These are phyloP conservation scores for Parastagonospora nodorum DNA, from an alignment of 2,329 filamentous ascomycete species.

Conservation along the genomic window DNA sequence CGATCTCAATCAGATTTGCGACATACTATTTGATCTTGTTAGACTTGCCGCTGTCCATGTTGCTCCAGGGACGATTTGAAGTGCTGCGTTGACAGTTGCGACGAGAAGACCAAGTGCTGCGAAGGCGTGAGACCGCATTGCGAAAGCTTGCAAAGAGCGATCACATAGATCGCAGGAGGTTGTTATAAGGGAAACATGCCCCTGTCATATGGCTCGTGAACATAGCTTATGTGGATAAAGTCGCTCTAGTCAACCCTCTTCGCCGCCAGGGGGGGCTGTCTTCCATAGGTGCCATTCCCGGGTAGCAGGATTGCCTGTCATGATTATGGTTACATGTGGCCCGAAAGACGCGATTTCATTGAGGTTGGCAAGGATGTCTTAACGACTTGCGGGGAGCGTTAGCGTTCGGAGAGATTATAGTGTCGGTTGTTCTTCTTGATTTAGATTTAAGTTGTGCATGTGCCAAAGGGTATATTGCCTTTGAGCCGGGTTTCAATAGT, in stretches of 20 bases:
- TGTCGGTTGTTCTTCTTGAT: constrained; percentile 14
- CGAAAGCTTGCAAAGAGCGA: constrained; percentile 1
- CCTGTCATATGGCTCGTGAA: constrained; percentile 2
- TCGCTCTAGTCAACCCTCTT: not conserved
- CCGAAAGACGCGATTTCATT: constrained; percentile 10
- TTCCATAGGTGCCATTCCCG: constrained; percentile 9
- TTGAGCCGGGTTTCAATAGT: constrained; percentile 6
- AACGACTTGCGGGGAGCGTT: constrained; percentile 22
- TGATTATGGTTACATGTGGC: constrained; percentile 10
- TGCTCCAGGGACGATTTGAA: constrained; percentile 46
- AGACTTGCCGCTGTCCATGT: constrained; percentile 46
- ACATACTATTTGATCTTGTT: not conserved
- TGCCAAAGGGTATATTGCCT: constrained; percentile 5
- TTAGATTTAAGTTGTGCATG: constrained; percentile 10
- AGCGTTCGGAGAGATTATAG: constrained; percentile 8
- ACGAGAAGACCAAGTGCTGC: constrained; percentile 18
- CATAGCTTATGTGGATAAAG: not conserved
- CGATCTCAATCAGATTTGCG: constrained; percentile 6
- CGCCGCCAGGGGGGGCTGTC: not conserved
- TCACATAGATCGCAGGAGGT: not conserved
- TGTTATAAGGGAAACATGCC: not conserved
- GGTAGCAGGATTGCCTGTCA: constrained; percentile 7
- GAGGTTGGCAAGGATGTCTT: constrained; percentile 10
- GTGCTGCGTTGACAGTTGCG: constrained; percentile 31
- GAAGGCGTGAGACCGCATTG: constrained; percentile 26